Evolutionary conservation across 176 grass and related monocot species (phyloP).

Genomic region (Saccharum officinarum): DNA sequence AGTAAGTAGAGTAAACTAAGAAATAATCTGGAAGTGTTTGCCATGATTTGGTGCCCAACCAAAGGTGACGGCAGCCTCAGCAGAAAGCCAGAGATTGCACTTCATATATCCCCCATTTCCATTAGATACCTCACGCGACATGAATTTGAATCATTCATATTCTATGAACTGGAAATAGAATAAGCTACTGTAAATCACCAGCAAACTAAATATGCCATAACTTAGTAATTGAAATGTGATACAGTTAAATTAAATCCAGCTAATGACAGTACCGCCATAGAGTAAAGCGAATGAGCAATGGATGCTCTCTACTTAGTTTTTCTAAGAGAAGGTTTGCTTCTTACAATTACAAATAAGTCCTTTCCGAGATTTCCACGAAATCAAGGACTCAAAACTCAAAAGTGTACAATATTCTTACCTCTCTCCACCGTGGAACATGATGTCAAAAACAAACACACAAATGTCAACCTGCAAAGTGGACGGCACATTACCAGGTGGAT

Average conservation of each 20-base stretch:
- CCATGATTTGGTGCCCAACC: constrained; percentile 6
- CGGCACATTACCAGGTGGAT: constrained; percentile 8
- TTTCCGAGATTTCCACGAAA: constrained; percentile 3
- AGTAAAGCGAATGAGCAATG: constrained; percentile 24
- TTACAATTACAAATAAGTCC: constrained; percentile 2
- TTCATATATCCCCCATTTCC: neutral
- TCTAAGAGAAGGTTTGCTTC: neutral
- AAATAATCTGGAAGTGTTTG: neutral
- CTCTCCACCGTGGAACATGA: constrained; percentile 84
- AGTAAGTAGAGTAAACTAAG: neutral
- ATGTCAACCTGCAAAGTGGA: constrained; percentile 77
- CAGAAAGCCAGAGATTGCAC: neutral
- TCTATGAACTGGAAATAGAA: neutral
- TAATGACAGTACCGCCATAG: neutral
- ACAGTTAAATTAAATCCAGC: constrained; percentile 19
- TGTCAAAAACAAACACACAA: constrained; percentile 92
- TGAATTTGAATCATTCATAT: neutral
- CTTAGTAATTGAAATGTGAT: neutral
- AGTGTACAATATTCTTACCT: constrained; percentile 51
- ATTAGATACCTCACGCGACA: neutral
- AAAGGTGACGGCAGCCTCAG: neutral
- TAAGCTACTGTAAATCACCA: neutral
- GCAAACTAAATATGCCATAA: constrained; percentile 7
- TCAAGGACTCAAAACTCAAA: constrained; percentile 10
- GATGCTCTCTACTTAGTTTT: neutral